Evolutionary conservation across 176 grass and related monocot species (phyloP).

Genomic region (Zea mays): Zm-B73-REFERENCE-NAM-5.0 NC_050100.1:193539501-193540000

Average conservation of each 20-base stretch:
- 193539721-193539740: not conserved
- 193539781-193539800: not conserved
- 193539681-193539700: not conserved
- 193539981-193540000: too few relatives aligned
- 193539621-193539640: not conserved
- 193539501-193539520: not conserved
- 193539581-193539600: not conserved
- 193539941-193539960: not conserved
- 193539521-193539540: not conserved
- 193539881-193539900: slow-evolving; percentile 15
- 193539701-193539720: not conserved
- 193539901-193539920: slow-evolving; percentile 20
- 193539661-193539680: not conserved
- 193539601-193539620: not conserved
- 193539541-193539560: not conserved
- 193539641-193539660: too few relatives aligned
- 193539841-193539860: not conserved
- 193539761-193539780: not conserved
- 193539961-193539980: not conserved
- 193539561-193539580: not conserved
- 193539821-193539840: slow-evolving; percentile 16
- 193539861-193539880: not conserved
- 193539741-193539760: not conserved
- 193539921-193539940: not conserved
- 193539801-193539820: not conserved